These are phyloP conservation scores for Cercospora berteroae DNA, from an alignment of 2,329 filamentous ascomycete genomes.

Conservation along the genomic window DNA sequence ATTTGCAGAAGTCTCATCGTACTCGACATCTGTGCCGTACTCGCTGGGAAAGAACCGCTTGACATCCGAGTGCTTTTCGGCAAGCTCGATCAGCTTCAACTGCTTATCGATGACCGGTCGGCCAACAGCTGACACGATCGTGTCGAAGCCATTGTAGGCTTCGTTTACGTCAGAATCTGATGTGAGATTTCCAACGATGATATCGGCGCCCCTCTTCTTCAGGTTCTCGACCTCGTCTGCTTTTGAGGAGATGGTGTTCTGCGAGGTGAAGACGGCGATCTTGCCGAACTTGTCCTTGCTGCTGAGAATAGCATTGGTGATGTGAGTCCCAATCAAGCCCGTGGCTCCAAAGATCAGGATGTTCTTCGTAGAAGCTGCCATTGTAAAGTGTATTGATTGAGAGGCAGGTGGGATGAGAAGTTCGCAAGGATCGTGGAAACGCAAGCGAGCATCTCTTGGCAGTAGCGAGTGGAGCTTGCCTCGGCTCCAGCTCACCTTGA, in stretches of 20 bases:
- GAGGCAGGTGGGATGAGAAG: neutral
- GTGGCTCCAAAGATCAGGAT: slow-evolving; percentile 56
- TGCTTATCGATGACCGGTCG: slow-evolving; percentile 62
- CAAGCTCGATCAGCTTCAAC: slow-evolving; percentile 60
- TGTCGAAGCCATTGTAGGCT: slow-evolving; percentile 62
- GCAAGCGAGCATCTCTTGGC: neutral
- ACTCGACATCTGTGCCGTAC: slow-evolving; percentile 66
- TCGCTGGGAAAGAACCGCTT: slow-evolving; percentile 66
- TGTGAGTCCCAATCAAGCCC: slow-evolving; percentile 53
- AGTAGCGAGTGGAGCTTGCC: neutral
- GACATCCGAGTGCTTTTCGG: slow-evolving; percentile 54
- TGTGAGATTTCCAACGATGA: slow-evolving; percentile 57
- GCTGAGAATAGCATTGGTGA: slow-evolving; percentile 51
- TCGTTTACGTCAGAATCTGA: slow-evolving; percentile 53
- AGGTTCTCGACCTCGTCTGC: slow-evolving; percentile 48
- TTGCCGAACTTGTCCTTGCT: slow-evolving; percentile 49
- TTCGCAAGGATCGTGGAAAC: slow-evolving; percentile 3
- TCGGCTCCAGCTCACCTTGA: slow-evolving; percentile 1
- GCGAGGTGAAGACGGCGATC: slow-evolving; percentile 58
- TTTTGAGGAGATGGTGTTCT: slow-evolving; percentile 53
- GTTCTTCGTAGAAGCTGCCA: slow-evolving; percentile 37
- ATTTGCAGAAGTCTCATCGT: slow-evolving; percentile 52
- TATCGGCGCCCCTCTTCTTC: slow-evolving; percentile 50
- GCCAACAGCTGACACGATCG: slow-evolving; percentile 64
- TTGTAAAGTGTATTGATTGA: neutral